These are phyloP conservation scores for Exserohilum rostratum DNA, from an alignment of 2,329 filamentous ascomycete genomes.

Conservation along the genomic window DNA sequence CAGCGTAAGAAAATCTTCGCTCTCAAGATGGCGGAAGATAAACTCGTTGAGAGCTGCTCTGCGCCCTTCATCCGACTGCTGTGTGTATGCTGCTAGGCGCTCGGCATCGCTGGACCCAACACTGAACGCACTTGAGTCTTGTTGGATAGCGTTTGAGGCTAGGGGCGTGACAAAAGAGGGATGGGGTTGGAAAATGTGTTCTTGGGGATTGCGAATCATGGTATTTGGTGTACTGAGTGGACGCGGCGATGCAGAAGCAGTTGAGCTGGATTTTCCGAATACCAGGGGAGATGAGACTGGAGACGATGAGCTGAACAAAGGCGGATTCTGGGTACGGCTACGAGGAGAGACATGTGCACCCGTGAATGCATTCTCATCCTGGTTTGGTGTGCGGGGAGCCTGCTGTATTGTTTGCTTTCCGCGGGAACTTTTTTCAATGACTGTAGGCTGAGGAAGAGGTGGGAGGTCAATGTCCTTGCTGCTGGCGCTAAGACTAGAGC, in stretches of 20 bases:
- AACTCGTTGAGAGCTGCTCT: constrained; percentile 55
- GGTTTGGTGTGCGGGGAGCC: constrained; percentile 11
- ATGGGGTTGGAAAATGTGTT: background rate
- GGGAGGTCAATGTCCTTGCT: constrained; percentile 36
- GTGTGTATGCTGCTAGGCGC: constrained; percentile 42
- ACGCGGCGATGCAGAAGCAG: constrained; percentile 23
- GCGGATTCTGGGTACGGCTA: constrained; percentile 12
- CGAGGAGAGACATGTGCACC: constrained; percentile 4
- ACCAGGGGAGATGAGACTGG: constrained; percentile 17
- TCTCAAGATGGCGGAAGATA: constrained; percentile 57
- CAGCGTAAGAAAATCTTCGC: constrained; percentile 57
- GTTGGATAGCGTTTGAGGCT: constrained; percentile 3
- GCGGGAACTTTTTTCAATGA: constrained; percentile 20
- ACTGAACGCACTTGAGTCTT: background rate
- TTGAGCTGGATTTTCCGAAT: constrained; percentile 12
- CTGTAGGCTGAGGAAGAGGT: constrained; percentile 46
- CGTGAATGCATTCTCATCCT: constrained; percentile 1
- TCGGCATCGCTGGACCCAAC: constrained; percentile 5
- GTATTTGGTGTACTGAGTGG: constrained; percentile 24
- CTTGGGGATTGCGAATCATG: constrained; percentile 10
- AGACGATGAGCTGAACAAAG: constrained; percentile 11
- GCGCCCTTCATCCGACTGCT: constrained; percentile 50
- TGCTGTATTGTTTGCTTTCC: constrained; percentile 8
- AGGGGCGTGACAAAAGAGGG: constrained; percentile 12
- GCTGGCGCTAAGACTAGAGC: constrained; percentile 21